These are phyloP conservation scores for Strobilomyces dryophilus DNA, from an alignment of 768 basidiomycete genomes.

Conservation along the genomic window DNA sequence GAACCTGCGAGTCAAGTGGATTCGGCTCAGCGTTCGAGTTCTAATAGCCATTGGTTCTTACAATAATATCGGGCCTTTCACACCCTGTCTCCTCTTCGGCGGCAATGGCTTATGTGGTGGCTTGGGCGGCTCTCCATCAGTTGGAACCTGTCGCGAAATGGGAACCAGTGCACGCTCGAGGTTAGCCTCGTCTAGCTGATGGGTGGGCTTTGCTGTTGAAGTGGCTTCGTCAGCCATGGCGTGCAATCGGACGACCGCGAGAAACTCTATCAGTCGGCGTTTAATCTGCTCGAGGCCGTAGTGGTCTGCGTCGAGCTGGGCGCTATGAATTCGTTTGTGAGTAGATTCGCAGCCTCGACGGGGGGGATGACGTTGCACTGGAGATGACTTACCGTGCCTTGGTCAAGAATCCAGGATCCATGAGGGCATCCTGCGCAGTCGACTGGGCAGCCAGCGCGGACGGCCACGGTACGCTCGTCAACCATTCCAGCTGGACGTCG, in stretches of 20 bases:
- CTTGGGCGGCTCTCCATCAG: slow-evolving; percentile 4
- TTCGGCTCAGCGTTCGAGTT: neutral
- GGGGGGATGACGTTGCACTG: neutral
- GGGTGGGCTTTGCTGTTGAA: slow-evolving; percentile 4
- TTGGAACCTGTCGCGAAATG: slow-evolving; percentile 10
- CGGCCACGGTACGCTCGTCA: slow-evolving; percentile 83
- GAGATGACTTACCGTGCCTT: slow-evolving; percentile 48
- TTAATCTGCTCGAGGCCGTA: slow-evolving; percentile 93
- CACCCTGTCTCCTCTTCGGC: slow-evolving; percentile 33
- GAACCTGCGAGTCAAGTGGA: slow-evolving; percentile 43
- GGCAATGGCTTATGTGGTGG: neutral
- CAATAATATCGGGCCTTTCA: slow-evolving; percentile 75
- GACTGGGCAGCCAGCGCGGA: slow-evolving; percentile 29
- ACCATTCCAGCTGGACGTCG: slow-evolving; percentile 68
- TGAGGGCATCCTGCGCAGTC: slow-evolving; percentile 35
- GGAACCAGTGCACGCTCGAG: slow-evolving; percentile 20
- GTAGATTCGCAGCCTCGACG: neutral
- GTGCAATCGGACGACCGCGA: slow-evolving; percentile 74
- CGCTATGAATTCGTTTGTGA: slow-evolving; percentile 15
- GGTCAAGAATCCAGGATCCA: slow-evolving; percentile 56
- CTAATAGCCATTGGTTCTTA: slow-evolving; percentile 25
- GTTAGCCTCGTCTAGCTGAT: slow-evolving; percentile 19
- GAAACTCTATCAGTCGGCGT: slow-evolving; percentile 85
- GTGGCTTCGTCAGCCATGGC: slow-evolving; percentile 26
- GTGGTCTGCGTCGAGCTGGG: slow-evolving; percentile 85